A percentile compares a stretch with the other conserved stretches of the same genome.
phyloP scores from a whole-genome alignment of 352 stramenopile species.

The Globisporangium takayamanum region DNA sequence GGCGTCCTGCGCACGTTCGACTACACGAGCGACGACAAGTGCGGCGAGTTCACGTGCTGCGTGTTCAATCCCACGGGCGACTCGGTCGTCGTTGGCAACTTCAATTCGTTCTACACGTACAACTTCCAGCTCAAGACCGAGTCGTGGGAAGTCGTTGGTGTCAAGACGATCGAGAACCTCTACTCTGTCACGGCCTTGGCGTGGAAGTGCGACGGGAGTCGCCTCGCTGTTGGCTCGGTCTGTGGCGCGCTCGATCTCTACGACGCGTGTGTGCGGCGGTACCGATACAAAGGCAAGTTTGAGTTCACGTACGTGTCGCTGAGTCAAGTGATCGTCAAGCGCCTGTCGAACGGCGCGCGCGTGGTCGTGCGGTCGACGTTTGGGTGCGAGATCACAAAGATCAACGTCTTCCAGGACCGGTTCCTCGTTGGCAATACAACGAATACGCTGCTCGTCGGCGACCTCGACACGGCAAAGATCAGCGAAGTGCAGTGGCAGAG shows the following conservation, averaged over 20 bases:
- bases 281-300: conserved; percentile 92
- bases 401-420: conserved; percentile 93
- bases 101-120: conserved; percentile 91
- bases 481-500: conserved; percentile 91
- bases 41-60: conserved; percentile 72
- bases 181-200: conserved; percentile 90
- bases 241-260: conserved; percentile 91
- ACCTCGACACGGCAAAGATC: conserved; percentile 89
- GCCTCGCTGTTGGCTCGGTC: conserved; percentile 85
- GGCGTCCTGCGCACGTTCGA: conserved; percentile 85
- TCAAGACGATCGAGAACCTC: conserved; percentile 89
- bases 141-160: conserved; percentile 70
- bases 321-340: conserved; percentile 93
- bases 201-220: conserved; percentile 90
- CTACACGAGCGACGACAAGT: conserved; percentile 81
- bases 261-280: conserved; percentile 88
- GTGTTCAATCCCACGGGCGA: conserved; percentile 90
- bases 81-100: conserved; percentile 90
- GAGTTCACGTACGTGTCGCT: conserved; percentile 94
- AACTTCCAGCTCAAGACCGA: conserved; percentile 80
- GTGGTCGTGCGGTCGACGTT: conserved; percentile 89
- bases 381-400: conserved; percentile 90
- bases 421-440: conserved; percentile 89
- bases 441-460: conserved; percentile 89
- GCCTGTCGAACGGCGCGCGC: conserved; percentile 71